Conservation (phyloP, 371 early-diverging fungal genomes). For the Mucor mucedo region DNA sequence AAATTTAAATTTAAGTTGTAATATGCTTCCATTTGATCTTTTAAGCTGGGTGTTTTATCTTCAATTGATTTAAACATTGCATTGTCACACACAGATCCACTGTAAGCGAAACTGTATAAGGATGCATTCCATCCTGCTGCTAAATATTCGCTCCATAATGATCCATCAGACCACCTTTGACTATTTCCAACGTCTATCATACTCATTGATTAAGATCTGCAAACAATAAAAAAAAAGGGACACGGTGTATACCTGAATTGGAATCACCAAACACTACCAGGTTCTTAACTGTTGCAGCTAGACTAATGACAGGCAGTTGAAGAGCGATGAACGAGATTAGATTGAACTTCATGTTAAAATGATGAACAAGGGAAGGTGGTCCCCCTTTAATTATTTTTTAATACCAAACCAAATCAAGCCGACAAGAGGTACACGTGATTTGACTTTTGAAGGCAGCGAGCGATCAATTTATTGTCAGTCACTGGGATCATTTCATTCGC, state of each 20-base stretch:
- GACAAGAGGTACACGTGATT: background rate
- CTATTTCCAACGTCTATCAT: constrained; percentile 43
- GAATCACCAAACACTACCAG: constrained; percentile 56
- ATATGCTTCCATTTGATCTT: constrained; percentile 51
- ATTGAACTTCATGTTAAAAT: constrained; percentile 1
- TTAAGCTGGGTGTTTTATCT: constrained; percentile 41
- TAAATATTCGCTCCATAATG: constrained; percentile 52
- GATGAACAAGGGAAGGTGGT: background rate
- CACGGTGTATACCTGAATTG: constrained; percentile 42
- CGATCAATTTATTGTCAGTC: no score
- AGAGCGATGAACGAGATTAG: background rate
- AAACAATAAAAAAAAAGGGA: background rate
- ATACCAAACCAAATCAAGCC: background rate
- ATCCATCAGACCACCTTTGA: constrained; percentile 47
- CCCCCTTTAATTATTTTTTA: background rate
- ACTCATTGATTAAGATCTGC: background rate
- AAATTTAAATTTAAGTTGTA: constrained; percentile 37
- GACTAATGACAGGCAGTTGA: background rate
- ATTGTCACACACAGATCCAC: constrained; percentile 49
- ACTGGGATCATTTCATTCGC: no score
- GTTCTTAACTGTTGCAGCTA: constrained; percentile 30
- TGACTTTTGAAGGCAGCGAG: no score
- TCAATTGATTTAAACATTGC: constrained; percentile 30
- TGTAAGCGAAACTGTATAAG: constrained; percentile 48
- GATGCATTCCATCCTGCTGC: constrained; percentile 50